Evolutionary conservation across 805 yeast genomes (phyloP).

Genomic region (Yarrowia sp.): DNA sequence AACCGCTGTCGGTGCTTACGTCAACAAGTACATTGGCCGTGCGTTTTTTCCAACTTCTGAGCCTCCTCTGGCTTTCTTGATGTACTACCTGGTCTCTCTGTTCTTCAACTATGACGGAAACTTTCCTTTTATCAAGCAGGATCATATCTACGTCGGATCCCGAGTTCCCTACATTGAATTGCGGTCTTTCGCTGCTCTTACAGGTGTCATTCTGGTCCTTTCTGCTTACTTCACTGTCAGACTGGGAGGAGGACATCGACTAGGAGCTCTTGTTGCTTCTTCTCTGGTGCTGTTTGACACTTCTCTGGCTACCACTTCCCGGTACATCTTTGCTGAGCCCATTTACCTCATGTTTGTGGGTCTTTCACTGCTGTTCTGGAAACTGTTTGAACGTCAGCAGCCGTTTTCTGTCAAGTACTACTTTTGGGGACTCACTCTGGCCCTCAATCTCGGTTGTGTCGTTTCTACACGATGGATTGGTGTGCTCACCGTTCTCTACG

Average conservation of each 20-base stretch:
- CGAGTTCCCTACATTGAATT: conserved; percentile 43
- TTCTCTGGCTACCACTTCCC: conserved; percentile 49
- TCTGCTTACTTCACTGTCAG: conserved; percentile 50
- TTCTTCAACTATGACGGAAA: conserved; percentile 45
- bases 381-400: conserved; percentile 40
- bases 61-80: conserved; percentile 52
- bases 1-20: conserved; percentile 29
- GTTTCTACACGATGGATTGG: conserved; percentile 59
- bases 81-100: conserved; percentile 45
- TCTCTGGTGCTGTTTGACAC: conserved; percentile 51
- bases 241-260: conserved; percentile 45
- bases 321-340: conserved; percentile 42
- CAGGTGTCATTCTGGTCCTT: conserved; percentile 46
- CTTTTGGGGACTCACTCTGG: conserved; percentile 42
- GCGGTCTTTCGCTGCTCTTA: conserved; percentile 48
- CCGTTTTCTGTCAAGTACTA: conserved; percentile 49
- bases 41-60: conserved; percentile 55
- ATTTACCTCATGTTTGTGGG: conserved; percentile 35
- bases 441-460: conserved; percentile 44
- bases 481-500: conserved; percentile 51
- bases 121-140: conserved; percentile 36
- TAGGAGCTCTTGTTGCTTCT: conserved; percentile 46
- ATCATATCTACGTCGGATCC: conserved; percentile 34
- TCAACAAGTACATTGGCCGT: conserved; percentile 46
- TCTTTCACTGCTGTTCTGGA: conserved; percentile 45